phyloP scores from a whole-genome alignment of 192 early-diverging fungal species.

The Coemansia sp. region DNA sequence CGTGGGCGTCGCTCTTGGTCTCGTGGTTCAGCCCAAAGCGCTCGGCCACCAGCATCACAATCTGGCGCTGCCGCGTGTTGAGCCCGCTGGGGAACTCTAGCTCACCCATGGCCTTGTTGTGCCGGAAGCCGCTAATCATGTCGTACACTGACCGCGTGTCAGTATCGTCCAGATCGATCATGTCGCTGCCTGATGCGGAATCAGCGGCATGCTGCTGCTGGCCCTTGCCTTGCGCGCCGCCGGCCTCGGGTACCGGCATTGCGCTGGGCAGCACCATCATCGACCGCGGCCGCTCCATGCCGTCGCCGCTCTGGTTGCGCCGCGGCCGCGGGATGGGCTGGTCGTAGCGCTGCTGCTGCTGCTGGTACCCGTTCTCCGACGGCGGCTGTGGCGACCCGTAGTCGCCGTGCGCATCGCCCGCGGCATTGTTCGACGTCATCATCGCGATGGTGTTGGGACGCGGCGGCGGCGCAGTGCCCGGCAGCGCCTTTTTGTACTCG shows the following conservation, averaged over 20 bases:
- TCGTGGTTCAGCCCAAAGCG: constrained; percentile 58
- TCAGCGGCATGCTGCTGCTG: constrained; percentile 19
- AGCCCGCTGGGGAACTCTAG: constrained; percentile 62
- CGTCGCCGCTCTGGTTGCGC: constrained; percentile 28
- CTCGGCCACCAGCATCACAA: constrained; percentile 67
- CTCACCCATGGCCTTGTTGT: constrained; percentile 61
- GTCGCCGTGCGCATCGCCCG: constrained; percentile 16
- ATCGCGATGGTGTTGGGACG: constrained; percentile 56
- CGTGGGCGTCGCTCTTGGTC: constrained; percentile 40
- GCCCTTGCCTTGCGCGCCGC: constrained; percentile 5
- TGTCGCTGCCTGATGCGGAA: constrained; percentile 8
- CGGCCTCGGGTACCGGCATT: constrained; percentile 35
- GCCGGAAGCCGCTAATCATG: constrained; percentile 66
- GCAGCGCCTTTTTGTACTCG: constrained; percentile 76
- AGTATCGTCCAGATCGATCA: constrained; percentile 68
- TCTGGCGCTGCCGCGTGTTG: constrained; percentile 57
- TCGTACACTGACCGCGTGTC: constrained; percentile 69
- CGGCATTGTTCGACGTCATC: constrained; percentile 35
- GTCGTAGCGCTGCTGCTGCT: constrained; percentile 34
- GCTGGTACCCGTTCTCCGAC: constrained; percentile 7
- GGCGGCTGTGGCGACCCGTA: background rate
- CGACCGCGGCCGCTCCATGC: constrained; percentile 28
- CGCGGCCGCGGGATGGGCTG: constrained; percentile 43
- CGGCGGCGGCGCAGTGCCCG: constrained; percentile 53
- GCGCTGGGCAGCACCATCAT: constrained; percentile 49